Evolutionary conservation across 139 green algal genomes (phyloP), one percentile per base, ranked within the genome.

Genomic region (Chlorella sp.): DNA sequence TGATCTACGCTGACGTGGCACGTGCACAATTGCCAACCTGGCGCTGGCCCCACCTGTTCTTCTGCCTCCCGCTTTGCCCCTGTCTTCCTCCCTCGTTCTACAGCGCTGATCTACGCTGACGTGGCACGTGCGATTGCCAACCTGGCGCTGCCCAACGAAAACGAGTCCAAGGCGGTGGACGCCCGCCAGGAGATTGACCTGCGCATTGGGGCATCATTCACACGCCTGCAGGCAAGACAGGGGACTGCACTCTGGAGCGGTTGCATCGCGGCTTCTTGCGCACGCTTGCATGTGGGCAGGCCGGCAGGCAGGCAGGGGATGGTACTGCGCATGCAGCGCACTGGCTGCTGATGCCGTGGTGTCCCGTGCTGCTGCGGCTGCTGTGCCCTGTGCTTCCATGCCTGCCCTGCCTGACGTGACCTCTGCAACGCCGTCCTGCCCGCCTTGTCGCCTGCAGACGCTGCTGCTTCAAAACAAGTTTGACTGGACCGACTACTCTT

Each of bases 141-240:
- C 80, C 90, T 99, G 73, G 91, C 91, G 15, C 39, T 89, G 32
- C 96, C 97, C 40, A 98, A 99, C 90, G 89, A 94, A 73, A 83
- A 91, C 68, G 97, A 98, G 24, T 78, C 97, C 9, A 91, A 94
- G 37, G 97, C 98, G 37, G 98, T 99, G 83, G 98, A 99, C 85
- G 97, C 96, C 5, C 88, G 96, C 36, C 96, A 97, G 84, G 98
- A 99, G 93, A 98, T 99, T 24, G 98, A 99, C 94, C 93, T 99
- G 85, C 94, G 97, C 36, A 96, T 99, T 7, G 98, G 98, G 5
- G 95, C 98, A 18, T 95, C 96, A 81, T 99, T 99, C 94, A 99
- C 98, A 2, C 95, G 98, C 34, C 97, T 99, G 82, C 97, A 99
- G 75, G 99, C 60, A 24, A 36, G 77, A 36, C 1, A 34, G 64